Evolutionary conservation across 2,329 filamentous ascomycete genomes (phyloP).

Genomic region (Alternaria tenuissima): DNA sequence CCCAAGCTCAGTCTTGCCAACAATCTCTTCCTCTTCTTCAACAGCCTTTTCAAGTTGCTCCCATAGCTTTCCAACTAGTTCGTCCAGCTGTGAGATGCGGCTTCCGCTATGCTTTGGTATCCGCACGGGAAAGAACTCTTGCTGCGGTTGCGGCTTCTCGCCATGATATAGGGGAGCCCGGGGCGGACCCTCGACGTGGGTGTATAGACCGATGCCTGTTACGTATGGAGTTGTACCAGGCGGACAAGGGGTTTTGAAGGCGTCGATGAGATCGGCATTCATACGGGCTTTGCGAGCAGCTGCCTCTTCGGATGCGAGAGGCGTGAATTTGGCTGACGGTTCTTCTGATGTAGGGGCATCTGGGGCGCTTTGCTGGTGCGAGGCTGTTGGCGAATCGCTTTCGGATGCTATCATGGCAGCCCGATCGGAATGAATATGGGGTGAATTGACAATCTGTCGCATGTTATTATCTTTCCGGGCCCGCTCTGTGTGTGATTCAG

Average conservation of each 20-base stretch:
- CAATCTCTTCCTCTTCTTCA: constrained; percentile 1
- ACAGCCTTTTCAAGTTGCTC: background rate
- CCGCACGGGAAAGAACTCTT: constrained; percentile 7
- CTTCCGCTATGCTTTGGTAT: background rate
- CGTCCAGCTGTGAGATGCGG: background rate
- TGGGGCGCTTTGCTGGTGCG: background rate
- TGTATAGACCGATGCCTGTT: constrained; percentile 39
- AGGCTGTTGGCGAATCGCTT: background rate
- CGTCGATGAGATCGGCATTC: constrained; percentile 30
- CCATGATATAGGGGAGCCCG: background rate
- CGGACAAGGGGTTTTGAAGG: constrained; percentile 12
- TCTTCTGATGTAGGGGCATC: background rate
- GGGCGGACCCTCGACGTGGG: constrained; percentile 26
- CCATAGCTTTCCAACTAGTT: constrained; percentile 3
- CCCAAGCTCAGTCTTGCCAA: constrained; percentile 4
- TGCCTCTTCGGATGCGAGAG: constrained; percentile 20
- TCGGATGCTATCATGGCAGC: background rate
- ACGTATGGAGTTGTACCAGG: constrained; percentile 16
- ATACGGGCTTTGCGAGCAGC: constrained; percentile 24
- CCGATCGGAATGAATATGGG: background rate
- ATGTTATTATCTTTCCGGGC: background rate
- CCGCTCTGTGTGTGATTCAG: background rate
- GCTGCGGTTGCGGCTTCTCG: background rate
- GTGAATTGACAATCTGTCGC: background rate
- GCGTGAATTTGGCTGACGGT: background rate